Base-by-base conservation (phyloP, 1,139 yeast genomes). In the Sugiyamaella xylanicola region DNA sequence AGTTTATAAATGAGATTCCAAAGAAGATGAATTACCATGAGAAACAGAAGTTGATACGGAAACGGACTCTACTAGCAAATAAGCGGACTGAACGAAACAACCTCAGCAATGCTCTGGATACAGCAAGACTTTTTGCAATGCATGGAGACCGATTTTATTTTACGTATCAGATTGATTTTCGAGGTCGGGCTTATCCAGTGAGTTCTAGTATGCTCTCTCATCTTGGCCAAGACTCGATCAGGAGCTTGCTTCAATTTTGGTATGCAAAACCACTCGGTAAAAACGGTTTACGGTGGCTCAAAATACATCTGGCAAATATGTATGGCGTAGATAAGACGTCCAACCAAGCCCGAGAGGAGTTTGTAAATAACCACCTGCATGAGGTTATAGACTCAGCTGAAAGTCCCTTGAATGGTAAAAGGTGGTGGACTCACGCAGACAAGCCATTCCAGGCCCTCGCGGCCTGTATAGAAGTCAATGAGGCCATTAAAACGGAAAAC, bases 131-230 rank as follows among this genome's bases (percentile, higher is more conserved):
- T 0, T 88, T 84, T 65, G 65, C 68, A 15, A 48, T 49, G 11
- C 59, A 62, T 45, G 72, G 72, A n/a, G 98, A 93, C 70, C 86
- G 87, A 67, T 83, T 93, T 66, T 92, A 83, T 70, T 90, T 92
- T 75, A 97, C 98, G 3, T 97, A 93, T 69, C 91, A 90, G 65
- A 76, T 93, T 54, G 99, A 93, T 71, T 91, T 91, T 68, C 80
- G 98, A 71, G 99, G 99, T 5, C 83, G 99, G 66, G 96, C 97
- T 0, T 93, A 93, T 68, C 98, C 99, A 4, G 75, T 92, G 45
- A 85, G 96, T 1, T 93, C 96, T 1, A 82, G 81, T 61, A 77
- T 76, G 61, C 73, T 80, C 57, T 76, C 77, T 58, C 96, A 84
- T 67, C 73, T 84, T 64, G 86, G 87, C 56, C 80, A 80, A 62